Percentiles rank a stretch among this genome's conserved stretches.
These are phyloP conservation scores for Neofusicoccum umdonicola DNA, from an alignment of 2,329 filamentous ascomycete species.

Conservation along the genomic window DNA sequence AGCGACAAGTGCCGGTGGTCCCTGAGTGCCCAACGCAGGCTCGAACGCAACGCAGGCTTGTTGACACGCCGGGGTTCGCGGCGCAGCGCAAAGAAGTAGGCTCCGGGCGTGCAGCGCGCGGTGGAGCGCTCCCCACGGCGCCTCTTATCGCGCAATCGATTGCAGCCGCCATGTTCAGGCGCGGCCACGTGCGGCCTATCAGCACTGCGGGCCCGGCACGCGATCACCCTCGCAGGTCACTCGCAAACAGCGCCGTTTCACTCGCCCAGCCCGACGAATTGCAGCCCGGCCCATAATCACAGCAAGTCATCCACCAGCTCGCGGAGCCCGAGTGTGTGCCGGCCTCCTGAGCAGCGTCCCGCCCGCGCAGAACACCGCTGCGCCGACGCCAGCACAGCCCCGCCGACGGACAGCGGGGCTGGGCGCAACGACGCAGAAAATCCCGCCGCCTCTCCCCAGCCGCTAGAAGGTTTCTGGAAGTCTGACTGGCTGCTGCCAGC, in stretches of 20 bases:
- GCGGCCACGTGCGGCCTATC: not conserved
- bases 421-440: not conserved
- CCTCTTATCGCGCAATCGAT: slow-evolving; percentile 14
- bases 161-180: not conserved
- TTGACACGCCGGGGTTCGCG: too few relatives aligned
- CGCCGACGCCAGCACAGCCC: not conserved
- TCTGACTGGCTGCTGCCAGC: slow-evolving; percentile 6
- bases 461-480: slow-evolving; percentile 13
- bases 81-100: not conserved
- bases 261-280: not conserved
- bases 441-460: not conserved
- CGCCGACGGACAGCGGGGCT: not conserved
- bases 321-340: too few relatives aligned
- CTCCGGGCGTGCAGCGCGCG: not conserved
- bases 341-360: not conserved
- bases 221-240: slow-evolving; percentile 3
- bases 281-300: not conserved
- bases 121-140: not conserved
- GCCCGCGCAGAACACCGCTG: not conserved
- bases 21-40: not conserved
- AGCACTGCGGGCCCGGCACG: slow-evolving; percentile 6
- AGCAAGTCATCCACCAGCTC: not conserved
- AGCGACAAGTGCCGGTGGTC: not conserved
- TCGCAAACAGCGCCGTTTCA: slow-evolving; percentile 5
- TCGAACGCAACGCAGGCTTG: not conserved